phyloP scores from a whole-genome alignment of 768 basidiomycete genomes.

The Trametes coccinea region DNA sequence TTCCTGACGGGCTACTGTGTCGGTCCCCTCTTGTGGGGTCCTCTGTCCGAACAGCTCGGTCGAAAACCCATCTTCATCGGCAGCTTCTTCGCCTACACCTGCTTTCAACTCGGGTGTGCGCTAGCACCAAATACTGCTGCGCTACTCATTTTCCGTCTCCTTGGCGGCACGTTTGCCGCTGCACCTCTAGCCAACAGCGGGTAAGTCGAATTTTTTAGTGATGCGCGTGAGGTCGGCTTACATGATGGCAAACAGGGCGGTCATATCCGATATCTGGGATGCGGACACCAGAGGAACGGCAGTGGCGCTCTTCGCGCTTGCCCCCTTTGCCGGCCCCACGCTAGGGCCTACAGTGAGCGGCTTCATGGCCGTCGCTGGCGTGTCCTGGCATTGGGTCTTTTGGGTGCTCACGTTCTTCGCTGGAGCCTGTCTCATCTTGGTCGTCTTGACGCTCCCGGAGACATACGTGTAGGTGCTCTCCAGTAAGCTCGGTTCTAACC shows the following conservation, averaged over 20 bases:
- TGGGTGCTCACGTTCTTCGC: constrained; percentile 66
- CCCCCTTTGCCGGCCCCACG: constrained; percentile 64
- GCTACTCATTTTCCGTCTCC: constrained; percentile 65
- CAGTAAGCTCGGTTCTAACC: too few species aligned
- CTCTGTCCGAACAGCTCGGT: constrained; percentile 45
- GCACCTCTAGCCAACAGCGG: constrained; percentile 71
- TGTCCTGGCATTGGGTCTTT: constrained; percentile 68
- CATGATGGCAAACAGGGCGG: constrained; percentile 18
- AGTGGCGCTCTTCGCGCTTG: constrained; percentile 50
- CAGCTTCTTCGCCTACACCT: constrained; percentile 56
- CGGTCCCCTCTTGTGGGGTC: constrained; percentile 62
- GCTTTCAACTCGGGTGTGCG: constrained; percentile 65
- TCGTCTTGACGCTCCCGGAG: constrained; percentile 64
- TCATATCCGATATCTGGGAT: constrained; percentile 54
- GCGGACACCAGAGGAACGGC: constrained; percentile 61
- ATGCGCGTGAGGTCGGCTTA: too few species aligned
- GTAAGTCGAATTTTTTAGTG: constrained; percentile 37
- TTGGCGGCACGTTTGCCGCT: constrained; percentile 75
- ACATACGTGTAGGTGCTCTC: constrained; percentile 43
- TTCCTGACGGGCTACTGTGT: constrained; percentile 69
- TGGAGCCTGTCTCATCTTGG: constrained; percentile 47
- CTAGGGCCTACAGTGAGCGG: constrained; percentile 37
- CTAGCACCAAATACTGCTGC: constrained; percentile 60
- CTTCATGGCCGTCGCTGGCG: constrained; percentile 39
- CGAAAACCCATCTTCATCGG: constrained; percentile 25